These are phyloP conservation scores for Lipomyces yamanashiensis DNA, from an alignment of 805 yeast species.

Conservation along the genomic window DNA sequence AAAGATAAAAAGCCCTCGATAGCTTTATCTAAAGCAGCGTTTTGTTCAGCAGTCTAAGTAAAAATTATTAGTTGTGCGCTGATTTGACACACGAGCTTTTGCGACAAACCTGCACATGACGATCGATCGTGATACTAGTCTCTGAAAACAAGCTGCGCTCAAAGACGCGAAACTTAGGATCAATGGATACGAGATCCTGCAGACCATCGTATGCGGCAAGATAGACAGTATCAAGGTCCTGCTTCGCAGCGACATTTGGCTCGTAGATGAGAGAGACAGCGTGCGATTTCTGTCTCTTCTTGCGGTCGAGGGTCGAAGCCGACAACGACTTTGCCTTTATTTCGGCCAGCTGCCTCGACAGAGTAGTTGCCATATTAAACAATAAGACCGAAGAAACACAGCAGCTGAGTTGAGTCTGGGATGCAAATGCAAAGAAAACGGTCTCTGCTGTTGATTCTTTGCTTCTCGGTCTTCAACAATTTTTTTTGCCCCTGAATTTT, in stretches of 20 bases:
- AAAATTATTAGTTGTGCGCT: neutral
- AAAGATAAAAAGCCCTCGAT: slow-evolving; percentile 74
- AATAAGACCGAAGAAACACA: neutral
- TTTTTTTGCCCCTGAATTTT: slow-evolving; percentile 25
- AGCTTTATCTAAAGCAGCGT: slow-evolving; percentile 72
- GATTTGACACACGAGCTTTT: neutral
- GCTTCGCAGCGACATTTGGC: slow-evolving; percentile 86
- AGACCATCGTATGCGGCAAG: slow-evolving; percentile 76
- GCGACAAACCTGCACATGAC: slow-evolving; percentile 66
- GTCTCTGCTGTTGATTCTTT: no score
- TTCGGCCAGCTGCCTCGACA: slow-evolving; percentile 80
- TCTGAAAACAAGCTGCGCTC: slow-evolving; percentile 78
- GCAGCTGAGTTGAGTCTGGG: neutral
- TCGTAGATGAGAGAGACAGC: slow-evolving; percentile 87
- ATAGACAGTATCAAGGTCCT: slow-evolving; percentile 84
- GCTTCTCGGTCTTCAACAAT: neutral
- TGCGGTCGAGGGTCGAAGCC: slow-evolving; percentile 52
- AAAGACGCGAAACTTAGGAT: slow-evolving; percentile 74
- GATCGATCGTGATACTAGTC: slow-evolving; percentile 75
- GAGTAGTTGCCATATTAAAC: slow-evolving; percentile 51
- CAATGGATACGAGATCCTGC: slow-evolving; percentile 70
- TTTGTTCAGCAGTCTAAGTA: slow-evolving; percentile 63
- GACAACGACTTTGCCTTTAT: slow-evolving; percentile 47
- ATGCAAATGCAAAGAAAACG: no score
- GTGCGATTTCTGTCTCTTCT: slow-evolving; percentile 82